Conservation (phyloP, 495 filamentous ascomycete genomes). For the Tuber umbilicatum region DNA sequence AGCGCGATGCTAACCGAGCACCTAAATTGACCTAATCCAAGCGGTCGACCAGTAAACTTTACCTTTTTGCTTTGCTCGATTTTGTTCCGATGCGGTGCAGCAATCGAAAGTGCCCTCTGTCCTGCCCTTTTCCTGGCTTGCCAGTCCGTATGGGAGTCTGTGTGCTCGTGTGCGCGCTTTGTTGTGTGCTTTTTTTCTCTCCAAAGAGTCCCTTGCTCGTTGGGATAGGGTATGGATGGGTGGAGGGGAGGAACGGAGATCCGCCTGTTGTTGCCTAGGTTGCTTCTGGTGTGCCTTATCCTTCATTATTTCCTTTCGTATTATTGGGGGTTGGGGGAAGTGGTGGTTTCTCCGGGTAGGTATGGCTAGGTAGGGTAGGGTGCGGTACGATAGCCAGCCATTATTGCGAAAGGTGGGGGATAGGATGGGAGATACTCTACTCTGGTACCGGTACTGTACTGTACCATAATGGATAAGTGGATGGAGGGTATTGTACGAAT, state of each 20-base stretch:
- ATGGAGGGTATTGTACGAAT: not conserved
- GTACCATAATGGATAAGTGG: not conserved
- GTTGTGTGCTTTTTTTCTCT: not conserved
- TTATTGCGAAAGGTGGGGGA: not conserved
- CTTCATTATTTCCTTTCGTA: not conserved
- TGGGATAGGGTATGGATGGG: not conserved
- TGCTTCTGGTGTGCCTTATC: not conserved
- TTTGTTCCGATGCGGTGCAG: not conserved
- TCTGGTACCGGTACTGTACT: not conserved
- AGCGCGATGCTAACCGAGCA: not conserved
- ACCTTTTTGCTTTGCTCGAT: not conserved
- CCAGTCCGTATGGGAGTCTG: not conserved
- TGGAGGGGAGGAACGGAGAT: not conserved
- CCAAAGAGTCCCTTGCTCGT: not conserved
- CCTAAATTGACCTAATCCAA: not conserved
- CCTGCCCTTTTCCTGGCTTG: not conserved
- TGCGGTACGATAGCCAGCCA: not conserved
- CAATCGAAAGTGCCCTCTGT: not conserved
- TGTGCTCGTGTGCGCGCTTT: constrained; percentile 1
- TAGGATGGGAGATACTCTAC: not conserved
- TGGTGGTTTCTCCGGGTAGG: not conserved
- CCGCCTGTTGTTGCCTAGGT: not conserved
- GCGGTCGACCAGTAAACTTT: not conserved
- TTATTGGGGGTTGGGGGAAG: not conserved
- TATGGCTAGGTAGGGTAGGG: not conserved